A percentile compares a stretch with the other conserved stretches of the same genome.
Evolutionary conservation across 805 yeast genomes (phyloP).

Genomic region (Deakozyma indianensis): DNA sequence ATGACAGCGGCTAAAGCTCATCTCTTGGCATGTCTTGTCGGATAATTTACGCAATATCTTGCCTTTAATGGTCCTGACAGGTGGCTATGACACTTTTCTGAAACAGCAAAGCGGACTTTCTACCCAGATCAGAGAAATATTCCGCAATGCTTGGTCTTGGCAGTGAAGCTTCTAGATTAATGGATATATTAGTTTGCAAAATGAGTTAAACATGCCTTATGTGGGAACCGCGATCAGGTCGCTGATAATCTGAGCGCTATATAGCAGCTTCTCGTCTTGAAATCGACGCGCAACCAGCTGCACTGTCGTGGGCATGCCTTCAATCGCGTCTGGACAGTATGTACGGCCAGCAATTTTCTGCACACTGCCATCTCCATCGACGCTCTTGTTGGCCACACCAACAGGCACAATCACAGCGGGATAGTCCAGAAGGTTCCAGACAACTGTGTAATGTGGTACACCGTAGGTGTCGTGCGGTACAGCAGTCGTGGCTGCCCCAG

Average conservation of each 20-base stretch:
- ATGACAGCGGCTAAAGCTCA: no score
- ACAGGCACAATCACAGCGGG: slow-evolving; percentile 46
- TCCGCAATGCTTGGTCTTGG: no score
- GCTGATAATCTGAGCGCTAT: not conserved
- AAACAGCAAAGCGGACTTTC: no score
- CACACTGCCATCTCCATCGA: slow-evolving; percentile 13
- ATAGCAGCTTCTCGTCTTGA: slow-evolving; percentile 44
- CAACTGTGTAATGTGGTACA: slow-evolving; percentile 31
- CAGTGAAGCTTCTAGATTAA: no score
- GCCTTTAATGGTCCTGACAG: no score
- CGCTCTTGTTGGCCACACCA: slow-evolving; percentile 31
- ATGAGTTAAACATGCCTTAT: no score
- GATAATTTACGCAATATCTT: no score
- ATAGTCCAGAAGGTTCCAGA: slow-evolving; percentile 41
- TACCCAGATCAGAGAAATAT: no score
- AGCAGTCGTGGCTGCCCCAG: not conserved
- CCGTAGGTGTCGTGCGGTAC: not conserved
- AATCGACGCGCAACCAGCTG: slow-evolving; percentile 42
- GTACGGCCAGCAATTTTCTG: not conserved
- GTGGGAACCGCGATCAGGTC: no score
- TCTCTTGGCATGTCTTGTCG: no score
- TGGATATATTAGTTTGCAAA: no score
- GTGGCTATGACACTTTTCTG: no score
- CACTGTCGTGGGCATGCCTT: slow-evolving; percentile 40
- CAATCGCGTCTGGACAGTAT: slow-evolving; percentile 30